These are phyloP conservation scores for Arthrobotrys iridis DNA, from an alignment of 2,329 filamentous ascomycete genomes.

Conservation along the genomic window DNA sequence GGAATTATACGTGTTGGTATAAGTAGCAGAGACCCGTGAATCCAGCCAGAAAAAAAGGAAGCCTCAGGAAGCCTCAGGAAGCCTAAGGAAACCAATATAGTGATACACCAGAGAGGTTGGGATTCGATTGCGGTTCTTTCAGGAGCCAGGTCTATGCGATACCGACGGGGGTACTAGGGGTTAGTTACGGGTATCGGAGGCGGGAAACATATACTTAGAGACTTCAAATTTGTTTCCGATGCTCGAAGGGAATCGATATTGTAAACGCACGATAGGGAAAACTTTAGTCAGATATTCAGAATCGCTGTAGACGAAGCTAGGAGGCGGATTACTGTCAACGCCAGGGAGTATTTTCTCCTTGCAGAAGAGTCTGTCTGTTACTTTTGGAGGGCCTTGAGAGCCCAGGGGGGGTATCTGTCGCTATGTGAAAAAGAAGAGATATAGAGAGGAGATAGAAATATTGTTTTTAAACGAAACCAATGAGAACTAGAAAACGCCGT, in stretches of 20 bases:
- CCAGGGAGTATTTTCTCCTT: constrained; percentile 11
- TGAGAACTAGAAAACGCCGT: constrained; percentile 22
- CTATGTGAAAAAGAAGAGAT: constrained; percentile 25
- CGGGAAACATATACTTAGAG: constrained; percentile 43
- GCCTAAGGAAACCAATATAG: too few species aligned
- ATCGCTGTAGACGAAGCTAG: constrained; percentile 14
- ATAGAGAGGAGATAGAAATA: constrained; percentile 5
- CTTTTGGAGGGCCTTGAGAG: constrained; percentile 4
- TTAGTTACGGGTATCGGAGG: constrained; percentile 33
- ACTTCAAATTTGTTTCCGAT: constrained; percentile 44
- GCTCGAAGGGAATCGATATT: constrained; percentile 53
- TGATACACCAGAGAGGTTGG: too few species aligned
- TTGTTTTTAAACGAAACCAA: constrained; percentile 18
- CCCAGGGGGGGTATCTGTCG: constrained; percentile 42
- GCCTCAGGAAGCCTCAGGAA: constrained; percentile 23
- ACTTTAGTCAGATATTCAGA: constrained; percentile 30
- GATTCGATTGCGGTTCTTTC: constrained; percentile 2
- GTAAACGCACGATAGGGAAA: constrained; percentile 52
- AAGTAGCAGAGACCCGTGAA: not conserved
- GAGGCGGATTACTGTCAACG: constrained; percentile 31
- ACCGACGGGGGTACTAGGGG: constrained; percentile 42
- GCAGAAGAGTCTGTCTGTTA: constrained; percentile 2
- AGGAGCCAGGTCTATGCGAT: constrained; percentile 26
- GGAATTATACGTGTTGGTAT: too few species aligned
- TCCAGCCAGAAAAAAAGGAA: constrained; percentile 23